Evolutionary conservation across 2,329 filamentous ascomycete species (phyloP), one percentile per base, ranked within the genome.

Genomic region (Aspergillus ustus): DNA sequence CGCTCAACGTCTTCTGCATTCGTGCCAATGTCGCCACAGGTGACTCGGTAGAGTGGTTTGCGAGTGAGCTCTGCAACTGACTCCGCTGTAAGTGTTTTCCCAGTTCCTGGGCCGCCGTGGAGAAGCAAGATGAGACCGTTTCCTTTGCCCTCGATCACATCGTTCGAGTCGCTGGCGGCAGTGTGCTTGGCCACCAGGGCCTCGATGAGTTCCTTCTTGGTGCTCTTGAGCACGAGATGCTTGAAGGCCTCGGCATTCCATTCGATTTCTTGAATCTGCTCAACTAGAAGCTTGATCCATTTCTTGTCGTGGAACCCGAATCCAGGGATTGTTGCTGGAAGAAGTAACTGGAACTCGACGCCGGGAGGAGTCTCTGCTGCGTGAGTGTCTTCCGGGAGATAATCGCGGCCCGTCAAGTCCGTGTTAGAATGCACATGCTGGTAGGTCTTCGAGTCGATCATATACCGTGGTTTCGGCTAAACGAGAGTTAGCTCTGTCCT

Each of bases 91-190:
- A 40, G 34, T 5, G 34, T 40, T 13, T 40, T 40, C 5, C 34
- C 34, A 0, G 34, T 40, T 2, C 34, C 34, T 13, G 34, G 34
- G 3, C 65, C 66, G 2, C 67, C 64, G 48, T 53, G 45, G 4
- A 68, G 60, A 8, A 69, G 64, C 19, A 69, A 61, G 31, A 66
- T 62, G 0, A 68, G 15, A 1, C 65, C 65, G 28, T 53, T 54
- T 3, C 65, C 66, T 48, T 67, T 67, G 3, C 64, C 53, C 28
- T 52, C 34, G 1, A 61, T 61, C 31, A 61, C 25, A 43, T 61
- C 53, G 4, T 8, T 55, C 4, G 52, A 8, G 7, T n/a, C 25
- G 7, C 37, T 34, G 7, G 40, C 45, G 17, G 17, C 37, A 2
- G 37, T 29, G 19, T 55, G 40, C 9, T 17, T 29, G 9, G 17